These are phyloP conservation scores for Lactarius psammicola DNA, from an alignment of 768 basidiomycete genomes.

Conservation along the genomic window DNA sequence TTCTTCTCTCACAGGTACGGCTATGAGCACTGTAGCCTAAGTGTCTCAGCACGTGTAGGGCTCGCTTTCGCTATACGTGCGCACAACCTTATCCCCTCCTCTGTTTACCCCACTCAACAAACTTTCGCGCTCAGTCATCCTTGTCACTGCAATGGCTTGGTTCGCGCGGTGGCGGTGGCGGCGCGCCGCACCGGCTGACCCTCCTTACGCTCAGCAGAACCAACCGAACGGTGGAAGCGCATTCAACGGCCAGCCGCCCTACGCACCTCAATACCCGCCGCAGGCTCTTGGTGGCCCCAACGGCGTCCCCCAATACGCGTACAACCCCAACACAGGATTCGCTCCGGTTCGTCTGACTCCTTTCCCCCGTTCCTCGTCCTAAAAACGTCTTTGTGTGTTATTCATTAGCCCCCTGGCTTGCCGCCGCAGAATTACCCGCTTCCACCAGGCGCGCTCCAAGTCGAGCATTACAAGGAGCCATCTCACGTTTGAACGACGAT, in stretches of 20 bases:
- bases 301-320: background rate
- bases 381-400: background rate
- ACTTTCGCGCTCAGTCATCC: background rate
- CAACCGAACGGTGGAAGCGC: background rate
- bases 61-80: constrained; percentile 3
- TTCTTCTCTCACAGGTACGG: background rate
- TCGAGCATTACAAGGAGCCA: too few species aligned
- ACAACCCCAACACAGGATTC: constrained; percentile 10
- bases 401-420: background rate
- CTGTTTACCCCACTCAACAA: background rate
- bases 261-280: constrained; percentile 14
- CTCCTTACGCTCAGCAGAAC: background rate
- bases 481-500: too few species aligned
- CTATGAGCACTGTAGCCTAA: background rate
- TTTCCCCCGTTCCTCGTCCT: background rate
- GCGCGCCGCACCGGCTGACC: background rate
- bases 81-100: too few species aligned
- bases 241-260: background rate
- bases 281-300: background rate
- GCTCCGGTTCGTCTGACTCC: background rate
- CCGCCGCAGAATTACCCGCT: constrained; percentile 12
- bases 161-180: background rate
- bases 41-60: background rate
- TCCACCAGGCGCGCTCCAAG: too few species aligned
- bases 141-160: background rate